Evolutionary conservation across 148 eudicot genomes (phyloP), one percentile per base, ranked within the genome.

Genomic region (Rhododendron griersonianum): DNA sequence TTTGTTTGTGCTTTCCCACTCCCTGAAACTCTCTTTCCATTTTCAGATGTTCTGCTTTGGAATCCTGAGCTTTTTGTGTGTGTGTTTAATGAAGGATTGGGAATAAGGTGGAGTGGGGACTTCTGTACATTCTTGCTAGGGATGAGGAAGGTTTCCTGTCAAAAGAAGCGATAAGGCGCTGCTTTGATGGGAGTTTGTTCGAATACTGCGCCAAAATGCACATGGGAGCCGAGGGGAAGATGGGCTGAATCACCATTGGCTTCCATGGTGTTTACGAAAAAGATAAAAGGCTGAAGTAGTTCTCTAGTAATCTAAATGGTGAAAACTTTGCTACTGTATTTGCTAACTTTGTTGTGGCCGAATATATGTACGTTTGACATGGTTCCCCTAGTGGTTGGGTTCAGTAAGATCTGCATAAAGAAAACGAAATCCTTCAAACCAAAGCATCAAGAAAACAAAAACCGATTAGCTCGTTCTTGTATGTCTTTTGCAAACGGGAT

Each of bases 161-260:
- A 1, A 94, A 93, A 81, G 97, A 94, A 79, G 93, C 93, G 2
- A 88, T 93, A 21, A 88, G 97, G 47, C 89, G 94, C 10, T 87
- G 91, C 81, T 94, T 89, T n/a, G 97, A 94, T 89, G 95, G 97
- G 2, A 94, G 95, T 84, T 87, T 94, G 87, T 94, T 94, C 4
- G 97, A 94, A 65, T 91, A 93, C 71, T 90, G 92, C 69, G 96
- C 96, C 50, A 93, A 85, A 76, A 86, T 89, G 89, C 90, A 94
- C 18, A 61, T 85, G 84, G 89, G 90, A 2, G 41, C 51, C 3
- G 90, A 93, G 28, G 89, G 78, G 18, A 94, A 93, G 89, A 91
- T 90, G 87, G 47, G 59, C 9, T 76, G 81, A 86, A 48, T 21
- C 67, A 67, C 57, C 75, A 69, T 13, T 78, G 47, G 59, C 59